Conservation (phyloP, 202 grass and related monocot genomes). For the Panicum hallii region DNA sequence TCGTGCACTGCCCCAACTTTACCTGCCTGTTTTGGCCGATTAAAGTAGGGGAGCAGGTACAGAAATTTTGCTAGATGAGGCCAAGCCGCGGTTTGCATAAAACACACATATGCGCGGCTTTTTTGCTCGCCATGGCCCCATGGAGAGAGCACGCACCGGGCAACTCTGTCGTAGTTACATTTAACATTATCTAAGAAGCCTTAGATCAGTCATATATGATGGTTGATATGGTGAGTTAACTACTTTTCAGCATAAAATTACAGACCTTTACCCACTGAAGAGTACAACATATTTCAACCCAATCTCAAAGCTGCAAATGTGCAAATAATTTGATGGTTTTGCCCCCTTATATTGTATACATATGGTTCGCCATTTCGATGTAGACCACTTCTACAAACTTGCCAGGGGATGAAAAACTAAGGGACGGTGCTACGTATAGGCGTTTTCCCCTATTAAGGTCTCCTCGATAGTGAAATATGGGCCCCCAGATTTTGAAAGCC, state of each 20-base stretch:
- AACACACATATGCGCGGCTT: constrained; percentile 4
- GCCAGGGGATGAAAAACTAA: not conserved
- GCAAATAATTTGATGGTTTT: not conserved
- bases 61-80: constrained; percentile 31
- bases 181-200: not conserved
- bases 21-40: constrained; percentile 31
- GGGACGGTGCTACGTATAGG: not conserved
- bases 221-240: not conserved
- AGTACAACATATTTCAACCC: not conserved
- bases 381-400: not conserved
- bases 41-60: constrained; percentile 23
- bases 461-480: constrained; percentile 17
- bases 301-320: not conserved
- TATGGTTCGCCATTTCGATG: not conserved
- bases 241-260: constrained; percentile 31
- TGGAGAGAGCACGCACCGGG: not conserved
- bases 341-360: not conserved
- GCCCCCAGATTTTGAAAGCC: not conserved
- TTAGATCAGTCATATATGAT: not conserved
- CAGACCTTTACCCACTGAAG: not conserved
- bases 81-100: not conserved
- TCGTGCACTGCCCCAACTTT: constrained; percentile 31
- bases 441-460: not conserved
- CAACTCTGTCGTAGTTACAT: not conserved
- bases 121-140: not conserved